Evolutionary conservation across 1,284 basidiomycete species (phyloP), one percentile per base, ranked within the genome.

Genomic region (Trichosporon sp.): DNA sequence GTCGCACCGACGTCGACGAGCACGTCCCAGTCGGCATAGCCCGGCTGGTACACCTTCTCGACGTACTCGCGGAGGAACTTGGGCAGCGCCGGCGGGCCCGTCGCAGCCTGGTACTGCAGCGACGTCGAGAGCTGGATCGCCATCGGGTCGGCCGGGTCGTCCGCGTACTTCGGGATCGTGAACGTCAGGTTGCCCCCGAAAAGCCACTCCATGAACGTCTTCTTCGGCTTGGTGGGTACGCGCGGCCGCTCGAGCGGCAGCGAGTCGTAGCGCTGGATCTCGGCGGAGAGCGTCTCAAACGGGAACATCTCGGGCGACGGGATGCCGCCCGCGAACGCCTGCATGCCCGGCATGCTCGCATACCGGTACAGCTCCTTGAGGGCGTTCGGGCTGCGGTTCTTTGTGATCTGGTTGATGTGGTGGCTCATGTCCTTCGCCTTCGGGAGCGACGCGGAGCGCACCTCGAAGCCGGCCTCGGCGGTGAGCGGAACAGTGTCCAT

Each of bases 1-100:
- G 92, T 94, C 71, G 91, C 91, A 18, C 92, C 92, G 12, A 87
- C 86, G 72, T 91, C 87, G 9, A 90, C 77, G 21, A 92, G 77
- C 1, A 86, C 87, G 8, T 86, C 83, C 80, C 86, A 92, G 77
- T 92, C 87, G n/a, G 82, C 77, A 78, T 91, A 92, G 0, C 83
- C 90, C 0, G 92, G 92, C 69, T 87, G 84, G 80, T 87, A 91
- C 1, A 92, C 87, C 67, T 85, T 87, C 53, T 76, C 78, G 3
- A 87, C 86, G 75, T 92, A 90, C 51, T 89, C 86, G 63, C 86
- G 80, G 23, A 83, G 74, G 75, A 82, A 83, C 21, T 77, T 66
- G 2, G 79, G 76, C n/a, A 83, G 69, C 0, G 80, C 78, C 1
- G 81, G 81, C 2, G 80, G 81, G 8, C 83, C 83, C 0, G 78